Evolutionary conservation across 139 green algal species (phyloP).

Genomic region (Asterochloris sp.): DNA sequence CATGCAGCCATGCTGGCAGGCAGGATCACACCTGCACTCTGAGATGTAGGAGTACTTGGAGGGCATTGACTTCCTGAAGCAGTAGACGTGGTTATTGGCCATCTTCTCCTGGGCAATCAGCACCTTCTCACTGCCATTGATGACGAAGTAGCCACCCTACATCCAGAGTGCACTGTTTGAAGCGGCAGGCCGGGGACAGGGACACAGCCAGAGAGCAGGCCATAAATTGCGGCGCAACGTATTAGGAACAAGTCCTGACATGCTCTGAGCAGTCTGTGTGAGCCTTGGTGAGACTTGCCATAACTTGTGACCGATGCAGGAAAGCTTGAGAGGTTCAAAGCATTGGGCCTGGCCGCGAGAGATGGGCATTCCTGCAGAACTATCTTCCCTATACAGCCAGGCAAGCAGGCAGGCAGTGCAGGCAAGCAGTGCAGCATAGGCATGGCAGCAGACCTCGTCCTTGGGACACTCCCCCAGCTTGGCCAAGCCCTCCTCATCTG

Average conservation of each 20-base stretch:
- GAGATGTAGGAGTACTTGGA: slow-evolving; percentile 88
- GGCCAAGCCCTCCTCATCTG: slow-evolving; percentile 79
- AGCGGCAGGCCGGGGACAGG: background rate
- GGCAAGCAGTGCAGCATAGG: too few species aligned
- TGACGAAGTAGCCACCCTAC: slow-evolving; percentile 97
- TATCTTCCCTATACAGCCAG: too few species aligned
- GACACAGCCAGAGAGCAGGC: background rate
- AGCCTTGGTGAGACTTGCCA: too few species aligned
- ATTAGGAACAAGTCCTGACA: background rate
- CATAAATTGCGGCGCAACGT: too few species aligned
- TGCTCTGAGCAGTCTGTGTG: background rate
- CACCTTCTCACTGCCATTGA: slow-evolving; percentile 99
- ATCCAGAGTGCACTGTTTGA: background rate
- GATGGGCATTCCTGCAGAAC: background rate
- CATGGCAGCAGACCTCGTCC: slow-evolving; percentile 60
- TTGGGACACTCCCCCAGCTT: slow-evolving; percentile 95
- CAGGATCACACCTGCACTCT: slow-evolving; percentile 63
- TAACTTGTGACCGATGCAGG: too few species aligned
- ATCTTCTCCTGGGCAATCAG: slow-evolving; percentile 97
- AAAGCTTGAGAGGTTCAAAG: too few species aligned
- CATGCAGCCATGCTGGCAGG: background rate
- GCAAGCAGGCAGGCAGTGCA: too few species aligned
- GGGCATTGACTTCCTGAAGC: slow-evolving; percentile 94
- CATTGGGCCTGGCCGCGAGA: too few species aligned
- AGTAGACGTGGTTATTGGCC: slow-evolving; percentile 97